phyloP scores from a whole-genome alignment of 2,329 filamentous ascomycete genomes.

The Botryotinia narcissicola region DNA sequence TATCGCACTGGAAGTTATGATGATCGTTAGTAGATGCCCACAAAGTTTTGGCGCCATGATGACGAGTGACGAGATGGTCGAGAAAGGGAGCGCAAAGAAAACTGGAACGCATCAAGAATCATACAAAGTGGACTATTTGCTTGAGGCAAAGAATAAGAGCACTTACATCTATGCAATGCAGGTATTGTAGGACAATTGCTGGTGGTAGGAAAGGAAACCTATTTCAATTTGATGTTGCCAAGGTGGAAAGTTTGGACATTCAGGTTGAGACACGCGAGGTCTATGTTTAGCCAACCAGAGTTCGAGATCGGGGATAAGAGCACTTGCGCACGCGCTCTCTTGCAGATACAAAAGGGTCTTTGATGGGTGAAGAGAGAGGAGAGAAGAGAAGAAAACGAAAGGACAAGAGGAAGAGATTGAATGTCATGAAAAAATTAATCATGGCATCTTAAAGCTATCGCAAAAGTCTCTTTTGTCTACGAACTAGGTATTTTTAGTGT shows the following conservation, averaged over 20 bases:
- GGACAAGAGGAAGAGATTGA: not conserved
- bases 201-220: constrained; percentile 22
- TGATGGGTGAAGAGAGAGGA: not conserved
- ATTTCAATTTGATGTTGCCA: constrained; percentile 30
- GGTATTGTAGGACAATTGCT: constrained; percentile 27
- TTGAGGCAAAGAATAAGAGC: constrained; percentile 17
- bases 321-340: constrained; percentile 15
- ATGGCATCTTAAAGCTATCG: not conserved
- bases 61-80: not conserved
- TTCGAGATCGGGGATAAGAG: constrained; percentile 13
- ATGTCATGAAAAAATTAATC: not conserved
- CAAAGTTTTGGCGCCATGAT: constrained; percentile 27
- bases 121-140: not conserved
- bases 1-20: constrained; percentile 25
- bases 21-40: constrained; percentile 30
- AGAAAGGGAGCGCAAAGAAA: constrained; percentile 17
- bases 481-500: not conserved
- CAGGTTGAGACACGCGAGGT: constrained; percentile 19
- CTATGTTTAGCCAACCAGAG: constrained; percentile 6
- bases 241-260: constrained; percentile 33
- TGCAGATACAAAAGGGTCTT: constrained; percentile 14
- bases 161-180: constrained; percentile 28
- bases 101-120: constrained; percentile 7
- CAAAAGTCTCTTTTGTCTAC: not conserved
- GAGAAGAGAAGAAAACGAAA: not conserved